These are phyloP conservation scores for Gilbertella persicaria DNA, from an alignment of 371 early-diverging fungal species.

Conservation along the genomic window DNA sequence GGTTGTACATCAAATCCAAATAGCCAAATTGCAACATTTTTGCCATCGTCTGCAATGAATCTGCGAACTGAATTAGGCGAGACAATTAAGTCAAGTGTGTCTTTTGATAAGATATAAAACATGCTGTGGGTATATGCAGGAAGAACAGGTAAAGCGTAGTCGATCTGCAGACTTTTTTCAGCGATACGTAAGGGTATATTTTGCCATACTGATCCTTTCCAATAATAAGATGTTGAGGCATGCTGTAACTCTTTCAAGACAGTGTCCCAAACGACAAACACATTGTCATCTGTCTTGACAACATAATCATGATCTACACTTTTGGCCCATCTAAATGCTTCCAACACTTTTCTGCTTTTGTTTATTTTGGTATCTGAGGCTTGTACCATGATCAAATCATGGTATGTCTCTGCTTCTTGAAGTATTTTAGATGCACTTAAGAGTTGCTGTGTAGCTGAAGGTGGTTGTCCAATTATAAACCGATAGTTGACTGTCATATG, in stretches of 20 bases:
- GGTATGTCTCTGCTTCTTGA: conserved; percentile 45
- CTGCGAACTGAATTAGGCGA: conserved; percentile 37
- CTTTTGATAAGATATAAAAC: conserved; percentile 57
- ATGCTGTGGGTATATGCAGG: conserved; percentile 61
- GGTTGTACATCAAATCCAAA: conserved; percentile 58
- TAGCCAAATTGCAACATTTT: conserved; percentile 65
- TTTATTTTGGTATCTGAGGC: conserved; percentile 53
- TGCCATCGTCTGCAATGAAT: conserved; percentile 56
- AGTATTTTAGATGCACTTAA: conserved; percentile 37
- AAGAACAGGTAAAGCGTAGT: conserved; percentile 47
- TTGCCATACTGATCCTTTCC: conserved; percentile 59
- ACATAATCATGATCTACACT: conserved; percentile 48
- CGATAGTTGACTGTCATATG: conserved; percentile 36
- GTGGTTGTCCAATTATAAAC: conserved; percentile 60
- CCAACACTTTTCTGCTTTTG: conserved; percentile 57
- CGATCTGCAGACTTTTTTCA: conserved; percentile 24
- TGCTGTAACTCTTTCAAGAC: conserved; percentile 33
- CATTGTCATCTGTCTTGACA: conserved; percentile 60
- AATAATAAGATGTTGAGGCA: conserved; percentile 38
- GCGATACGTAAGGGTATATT: conserved; percentile 42
- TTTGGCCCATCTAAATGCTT: conserved; percentile 54
- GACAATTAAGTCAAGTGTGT: conserved; percentile 48
- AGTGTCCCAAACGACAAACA: conserved; percentile 62
- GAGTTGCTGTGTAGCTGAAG: conserved; percentile 43
- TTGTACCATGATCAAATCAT: conserved; percentile 56